Base-by-base conservation (phyloP, 768 basidiomycete species). In the Leucosporidium creatinivorum region DNA sequence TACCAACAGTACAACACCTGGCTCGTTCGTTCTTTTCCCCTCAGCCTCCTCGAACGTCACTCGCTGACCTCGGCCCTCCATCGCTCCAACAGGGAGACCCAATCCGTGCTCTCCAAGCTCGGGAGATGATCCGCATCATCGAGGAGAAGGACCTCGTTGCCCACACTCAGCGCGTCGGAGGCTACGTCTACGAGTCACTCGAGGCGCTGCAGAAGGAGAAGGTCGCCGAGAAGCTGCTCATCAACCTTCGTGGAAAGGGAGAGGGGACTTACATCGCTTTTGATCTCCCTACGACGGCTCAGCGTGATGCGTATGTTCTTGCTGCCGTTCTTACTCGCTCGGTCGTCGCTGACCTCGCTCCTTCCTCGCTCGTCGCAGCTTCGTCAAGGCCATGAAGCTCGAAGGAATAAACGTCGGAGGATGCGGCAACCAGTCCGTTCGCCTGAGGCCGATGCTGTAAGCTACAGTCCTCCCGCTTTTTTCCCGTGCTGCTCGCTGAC, bases 211-310 rank as follows among this genome's bases (percentile, higher is more conserved):
- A 70, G 19, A 31, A 66, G 47, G 47, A 31, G n/a, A 21, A 47
- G 26, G 58, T 18, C 26, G 47, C 48, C 23, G 31, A 12, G 48
- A 47, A 49, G 48, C 12, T 67, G 28, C n/a, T n/a, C n/a, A 15
- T 30, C 15, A 74, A 73, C 54, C 69, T 78, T 47, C 61, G 78
- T 58, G 79, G 80, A 6, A 69, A 79, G 62, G 76, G 73, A 21
- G 62, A 74, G 33, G 80, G 80, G 1, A 80, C 79, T 15, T 80
- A 79, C 69, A 73, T 80, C 58, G 75, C 79, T 19, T 81, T 77
- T 74, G 80, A 81, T 68, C 70, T 77, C 52, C 66, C 67, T 39
- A 65, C 65, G n/a, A 49, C 77, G 0, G 66, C 58, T 1, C 31
- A 66, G 65, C 62, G 80, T 36, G 80, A 81, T 44, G 39, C 39